phyloP scores from a whole-genome alignment of 164 flowering plant genomes.

The Warburgia ugandensis region DNA sequence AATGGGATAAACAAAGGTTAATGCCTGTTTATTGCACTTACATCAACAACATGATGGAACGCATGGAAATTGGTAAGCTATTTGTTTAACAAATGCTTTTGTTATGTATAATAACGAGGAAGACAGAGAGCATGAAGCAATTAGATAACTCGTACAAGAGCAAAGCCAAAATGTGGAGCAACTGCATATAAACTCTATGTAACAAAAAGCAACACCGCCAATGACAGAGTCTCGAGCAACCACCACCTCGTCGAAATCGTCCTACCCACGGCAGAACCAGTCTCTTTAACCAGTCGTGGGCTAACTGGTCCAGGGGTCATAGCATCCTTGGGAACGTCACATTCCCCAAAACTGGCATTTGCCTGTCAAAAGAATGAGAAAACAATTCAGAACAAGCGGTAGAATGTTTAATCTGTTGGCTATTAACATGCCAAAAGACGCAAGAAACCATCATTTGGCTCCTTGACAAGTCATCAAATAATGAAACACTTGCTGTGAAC shows the following conservation, averaged over 20 bases:
- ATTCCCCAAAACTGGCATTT: conserved; percentile 54
- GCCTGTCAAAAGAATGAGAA: conserved; percentile 30
- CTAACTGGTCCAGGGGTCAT: conserved; percentile 8
- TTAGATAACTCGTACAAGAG: no score
- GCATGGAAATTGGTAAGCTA: no score
- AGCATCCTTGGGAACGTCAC: conserved; percentile 34
- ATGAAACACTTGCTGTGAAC: no score
- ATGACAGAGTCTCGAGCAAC: conserved; percentile 1
- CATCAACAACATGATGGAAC: no score
- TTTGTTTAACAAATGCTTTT: no score
- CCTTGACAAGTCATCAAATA: not conserved
- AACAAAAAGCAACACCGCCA: not conserved
- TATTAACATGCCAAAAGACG: not conserved
- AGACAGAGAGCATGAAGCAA: no score
- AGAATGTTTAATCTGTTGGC: not conserved
- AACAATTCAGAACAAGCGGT: not conserved
- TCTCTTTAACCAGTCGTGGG: not conserved
- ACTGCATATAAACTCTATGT: not conserved
- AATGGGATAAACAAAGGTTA: no score
- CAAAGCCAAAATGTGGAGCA: no score
- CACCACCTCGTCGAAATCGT: conserved; percentile 1
- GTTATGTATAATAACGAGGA: no score
- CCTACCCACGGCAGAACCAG: not conserved
- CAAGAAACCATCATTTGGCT: not conserved
- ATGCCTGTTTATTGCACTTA: no score